Percentiles rank a stretch among this genome's conserved stretches.
Evolutionary conservation across 441 rosid species (phyloP).

Genomic region (Adansonia grandidieri): DNA sequence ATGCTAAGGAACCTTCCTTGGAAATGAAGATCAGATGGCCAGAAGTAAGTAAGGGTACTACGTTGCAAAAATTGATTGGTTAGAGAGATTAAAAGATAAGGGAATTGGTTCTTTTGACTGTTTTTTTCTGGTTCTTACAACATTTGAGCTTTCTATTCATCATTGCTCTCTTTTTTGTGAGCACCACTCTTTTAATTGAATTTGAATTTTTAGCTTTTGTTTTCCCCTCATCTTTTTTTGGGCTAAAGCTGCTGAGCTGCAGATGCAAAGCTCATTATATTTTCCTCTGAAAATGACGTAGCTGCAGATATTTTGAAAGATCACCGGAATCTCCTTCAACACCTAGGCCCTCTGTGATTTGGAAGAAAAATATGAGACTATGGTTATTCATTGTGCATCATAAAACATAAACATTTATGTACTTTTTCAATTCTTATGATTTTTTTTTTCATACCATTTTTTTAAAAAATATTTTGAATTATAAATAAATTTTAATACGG

Average conservation of each 20-base stretch:
- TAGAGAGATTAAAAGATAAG: slow-evolving; percentile 25
- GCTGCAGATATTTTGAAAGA: neutral
- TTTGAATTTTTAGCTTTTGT: neutral
- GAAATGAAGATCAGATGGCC: slow-evolving; percentile 1
- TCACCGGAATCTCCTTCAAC: neutral
- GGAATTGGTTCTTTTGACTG: slow-evolving; percentile 39
- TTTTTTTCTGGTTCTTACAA: neutral
- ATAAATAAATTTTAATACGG: too few relatives aligned
- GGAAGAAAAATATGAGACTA: too few relatives aligned
- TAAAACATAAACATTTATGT: too few relatives aligned
- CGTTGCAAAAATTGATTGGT: slow-evolving; percentile 29
- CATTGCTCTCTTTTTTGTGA: neutral
- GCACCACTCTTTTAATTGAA: slow-evolving; percentile 30
- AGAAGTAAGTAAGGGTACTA: neutral
- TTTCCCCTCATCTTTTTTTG: neutral
- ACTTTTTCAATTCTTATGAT: too few relatives aligned
- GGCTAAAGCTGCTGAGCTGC: neutral
- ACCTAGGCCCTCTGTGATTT: too few relatives aligned
- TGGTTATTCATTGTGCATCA: too few relatives aligned
- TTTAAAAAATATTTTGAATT: too few relatives aligned
- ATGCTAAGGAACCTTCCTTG: neutral
- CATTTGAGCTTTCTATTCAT: slow-evolving; percentile 8
- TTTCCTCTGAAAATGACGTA: slow-evolving; percentile 17
- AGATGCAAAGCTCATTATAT: neutral
- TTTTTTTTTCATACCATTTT: too few relatives aligned